Conservation (phyloP, 805 yeast species). For the Nakazawaea molendinolei region DNA sequence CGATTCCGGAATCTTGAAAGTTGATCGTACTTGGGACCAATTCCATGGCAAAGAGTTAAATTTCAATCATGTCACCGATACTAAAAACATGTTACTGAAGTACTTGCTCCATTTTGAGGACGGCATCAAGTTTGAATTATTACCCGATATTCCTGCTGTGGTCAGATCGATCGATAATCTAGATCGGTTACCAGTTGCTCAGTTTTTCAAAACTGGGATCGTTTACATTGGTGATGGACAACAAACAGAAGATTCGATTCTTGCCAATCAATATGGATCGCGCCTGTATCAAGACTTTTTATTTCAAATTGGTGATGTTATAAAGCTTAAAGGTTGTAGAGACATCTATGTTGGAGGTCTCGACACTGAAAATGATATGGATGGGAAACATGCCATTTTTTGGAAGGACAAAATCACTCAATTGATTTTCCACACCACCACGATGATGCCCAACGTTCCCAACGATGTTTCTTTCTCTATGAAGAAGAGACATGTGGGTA, state of each 20-base stretch:
- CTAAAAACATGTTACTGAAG: background rate
- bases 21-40: background rate
- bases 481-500: conserved; percentile 84
- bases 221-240: conserved; percentile 71
- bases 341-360: conserved; percentile 69
- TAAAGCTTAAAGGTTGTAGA: conserved; percentile 48
- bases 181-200: conserved; percentile 73
- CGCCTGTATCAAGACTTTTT: conserved; percentile 53
- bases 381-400: conserved; percentile 69
- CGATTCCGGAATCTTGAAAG: background rate
- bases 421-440: conserved; percentile 70
- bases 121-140: background rate
- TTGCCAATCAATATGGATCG: conserved; percentile 62
- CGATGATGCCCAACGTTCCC: conserved; percentile 62
- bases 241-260: conserved; percentile 51
- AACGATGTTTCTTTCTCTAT: conserved; percentile 37
- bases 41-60: background rate
- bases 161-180: conserved; percentile 52
- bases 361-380: conserved; percentile 60
- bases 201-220: conserved; percentile 73
- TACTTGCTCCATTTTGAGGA: background rate
- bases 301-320: conserved; percentile 49
- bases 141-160: conserved; percentile 26
- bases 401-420: conserved; percentile 72
- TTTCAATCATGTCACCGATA: background rate